phyloP scores from a whole-genome alignment of 2,329 filamentous ascomycete genomes.

The Alternaria infectoria region DNA sequence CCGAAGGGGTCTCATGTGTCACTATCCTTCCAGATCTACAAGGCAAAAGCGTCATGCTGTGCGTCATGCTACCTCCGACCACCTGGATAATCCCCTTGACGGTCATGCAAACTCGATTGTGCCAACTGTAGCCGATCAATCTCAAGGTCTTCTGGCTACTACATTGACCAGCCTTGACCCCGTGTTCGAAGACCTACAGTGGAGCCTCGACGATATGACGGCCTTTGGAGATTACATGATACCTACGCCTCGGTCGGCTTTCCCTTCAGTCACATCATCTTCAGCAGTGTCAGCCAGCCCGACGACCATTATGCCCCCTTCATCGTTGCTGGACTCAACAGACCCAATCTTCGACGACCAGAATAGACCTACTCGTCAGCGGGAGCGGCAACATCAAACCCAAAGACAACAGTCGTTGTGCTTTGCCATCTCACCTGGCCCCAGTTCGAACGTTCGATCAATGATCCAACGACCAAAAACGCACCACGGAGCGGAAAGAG shows the following conservation, averaged over 20 bases:
- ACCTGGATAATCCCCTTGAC: background rate
- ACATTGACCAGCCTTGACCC: background rate
- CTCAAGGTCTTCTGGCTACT: background rate
- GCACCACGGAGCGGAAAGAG: conserved; percentile 39
- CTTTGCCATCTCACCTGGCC: conserved; percentile 28
- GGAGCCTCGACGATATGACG: background rate
- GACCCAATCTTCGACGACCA: background rate
- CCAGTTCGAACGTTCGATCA: conserved; percentile 27
- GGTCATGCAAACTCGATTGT: background rate
- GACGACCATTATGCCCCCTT: background rate
- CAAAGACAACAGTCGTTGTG: background rate
- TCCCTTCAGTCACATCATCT: background rate
- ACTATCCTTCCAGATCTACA: background rate
- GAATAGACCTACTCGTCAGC: background rate
- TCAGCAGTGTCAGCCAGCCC: background rate
- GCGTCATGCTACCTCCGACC: background rate
- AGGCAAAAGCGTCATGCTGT: background rate
- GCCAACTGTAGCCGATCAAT: background rate
- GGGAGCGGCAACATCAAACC: background rate
- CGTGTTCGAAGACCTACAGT: background rate
- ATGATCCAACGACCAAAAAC: conserved; percentile 35
- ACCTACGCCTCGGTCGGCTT: background rate
- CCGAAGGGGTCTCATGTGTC: background rate
- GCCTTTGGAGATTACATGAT: background rate
- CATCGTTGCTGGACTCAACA: background rate